Base-by-base conservation (phyloP, 2,329 filamentous ascomycete species). In the Epichloe brachyelytri region DNA sequence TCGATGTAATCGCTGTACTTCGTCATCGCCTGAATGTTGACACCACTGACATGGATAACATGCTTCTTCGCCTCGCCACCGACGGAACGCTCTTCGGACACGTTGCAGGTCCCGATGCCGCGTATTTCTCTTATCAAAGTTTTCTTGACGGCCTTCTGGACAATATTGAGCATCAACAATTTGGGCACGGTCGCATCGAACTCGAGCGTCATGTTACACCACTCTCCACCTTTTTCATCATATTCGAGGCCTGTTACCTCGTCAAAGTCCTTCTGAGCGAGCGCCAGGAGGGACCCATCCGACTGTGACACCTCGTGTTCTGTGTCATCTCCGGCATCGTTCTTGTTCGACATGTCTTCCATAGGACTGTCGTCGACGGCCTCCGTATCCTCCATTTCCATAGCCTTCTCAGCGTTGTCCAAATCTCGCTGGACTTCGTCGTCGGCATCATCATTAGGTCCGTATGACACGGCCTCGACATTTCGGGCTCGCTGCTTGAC, bases 361-460 rank as follows among this genome's bases (percentile, higher is more conserved):
- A 64, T 65, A 3, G 72, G 72, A 54, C 73, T 78, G 49, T 73
- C 74, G 20, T 71, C 72, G 49, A 79, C 71, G 75, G 75, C 57
- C 77, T 76, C 37, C 71, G 63, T 10, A 30, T 30, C 67, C 19
- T 74, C 69, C 40, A 52, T 51, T 36, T 68, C 65, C 17, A 84
- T 80, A 37, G 80, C 75, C 47, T 54, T 48, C 7, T 80, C 77
- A 2, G 76, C 76, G 19, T 80, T 79, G 2, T 79, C 77, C 61
- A 84, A 77, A 52, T 78, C 75, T 49, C 73, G 72, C 59, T 85
- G 82, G 50, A 94, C 81, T 37, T 78, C 82, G 57, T 88, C 79
- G 62, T 97, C 93, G 4, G 91, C 91, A 5, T 95, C 90, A 62
- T 97, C 93, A 45, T 95, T 94, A 36, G 84, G 87, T 39, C 88